phyloP scores from a whole-genome alignment of 768 basidiomycete species.

The Fomitopsis serialis region DNA sequence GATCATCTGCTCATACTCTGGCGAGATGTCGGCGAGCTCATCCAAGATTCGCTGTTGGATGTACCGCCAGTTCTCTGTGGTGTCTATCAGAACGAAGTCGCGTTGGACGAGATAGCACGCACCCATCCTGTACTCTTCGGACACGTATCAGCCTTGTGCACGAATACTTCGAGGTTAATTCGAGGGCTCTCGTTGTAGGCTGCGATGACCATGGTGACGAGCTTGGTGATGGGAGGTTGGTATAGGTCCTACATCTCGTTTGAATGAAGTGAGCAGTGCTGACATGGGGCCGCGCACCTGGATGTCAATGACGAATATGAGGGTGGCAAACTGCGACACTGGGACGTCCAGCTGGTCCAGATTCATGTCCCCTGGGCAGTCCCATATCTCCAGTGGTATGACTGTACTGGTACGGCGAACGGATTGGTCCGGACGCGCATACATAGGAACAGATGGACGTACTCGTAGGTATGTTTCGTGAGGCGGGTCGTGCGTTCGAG shows the following conservation, averaged over 20 bases:
- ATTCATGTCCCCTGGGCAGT: constrained; percentile 84
- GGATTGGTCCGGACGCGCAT: too few relatives aligned
- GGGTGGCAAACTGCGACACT: constrained; percentile 73
- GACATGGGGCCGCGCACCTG: constrained; percentile 48
- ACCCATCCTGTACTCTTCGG: constrained; percentile 91
- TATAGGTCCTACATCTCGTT: constrained; percentile 63
- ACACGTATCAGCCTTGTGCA: constrained; percentile 92
- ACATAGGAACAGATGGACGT: constrained; percentile 26
- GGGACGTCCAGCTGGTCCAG: constrained; percentile 73
- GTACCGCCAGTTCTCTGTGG: constrained; percentile 81
- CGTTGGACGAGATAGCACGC: constrained; percentile 13
- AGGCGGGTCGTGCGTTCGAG: constrained; percentile 83
- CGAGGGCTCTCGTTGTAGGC: constrained; percentile 71
- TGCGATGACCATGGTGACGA: constrained; percentile 76
- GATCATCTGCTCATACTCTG: constrained; percentile 70
- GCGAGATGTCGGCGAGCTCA: constrained; percentile 68
- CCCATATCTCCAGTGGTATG: constrained; percentile 92
- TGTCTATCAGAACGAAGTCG: not conserved
- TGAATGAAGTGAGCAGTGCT: not conserved
- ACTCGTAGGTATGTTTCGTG: constrained; percentile 77
- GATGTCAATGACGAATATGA: constrained; percentile 94
- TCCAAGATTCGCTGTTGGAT: constrained; percentile 85
- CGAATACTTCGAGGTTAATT: constrained; percentile 85
- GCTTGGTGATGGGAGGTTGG: constrained; percentile 75
- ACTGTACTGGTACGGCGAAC: constrained; percentile 55